phyloP scores from a whole-genome alignment of 306 rosid genomes.

The Dicorynia guianensis region DNA sequence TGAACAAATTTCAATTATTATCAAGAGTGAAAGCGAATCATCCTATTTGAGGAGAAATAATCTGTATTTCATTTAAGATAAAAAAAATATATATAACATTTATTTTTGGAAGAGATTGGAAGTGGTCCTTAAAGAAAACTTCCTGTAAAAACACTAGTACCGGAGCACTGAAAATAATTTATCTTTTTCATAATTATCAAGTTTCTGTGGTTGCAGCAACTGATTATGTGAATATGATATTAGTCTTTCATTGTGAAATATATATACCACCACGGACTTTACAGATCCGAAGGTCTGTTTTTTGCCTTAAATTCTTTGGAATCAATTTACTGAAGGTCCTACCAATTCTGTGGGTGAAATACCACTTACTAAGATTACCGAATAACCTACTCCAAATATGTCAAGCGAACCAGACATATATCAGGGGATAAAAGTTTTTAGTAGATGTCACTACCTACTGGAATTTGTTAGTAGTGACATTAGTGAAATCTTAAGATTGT shows the following conservation, averaged over 20 bases:
- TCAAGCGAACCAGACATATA: background rate
- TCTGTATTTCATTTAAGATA: too few relatives aligned
- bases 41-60: too few relatives aligned
- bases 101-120: too few relatives aligned
- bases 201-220: background rate
- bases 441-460: background rate
- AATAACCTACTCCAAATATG: background rate
- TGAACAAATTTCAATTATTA: too few relatives aligned
- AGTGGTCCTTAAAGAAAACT: too few relatives aligned
- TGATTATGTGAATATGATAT: background rate
- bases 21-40: too few relatives aligned
- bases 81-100: too few relatives aligned
- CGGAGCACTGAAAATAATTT: too few relatives aligned
- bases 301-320: background rate
- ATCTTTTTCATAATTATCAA: background rate
- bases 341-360: background rate
- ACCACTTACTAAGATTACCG: background rate
- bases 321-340: background rate
- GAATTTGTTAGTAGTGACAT: slow-evolving; percentile 3
- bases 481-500: slow-evolving; percentile 13
- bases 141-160: too few relatives aligned
- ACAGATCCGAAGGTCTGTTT: background rate
- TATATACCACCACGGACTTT: background rate
- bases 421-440: background rate
- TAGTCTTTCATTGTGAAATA: background rate